Evolutionary conservation across 768 basidiomycete genomes (phyloP), one percentile per base, ranked within the genome.

Genomic region (Podaxis mareebaensis): DNA sequence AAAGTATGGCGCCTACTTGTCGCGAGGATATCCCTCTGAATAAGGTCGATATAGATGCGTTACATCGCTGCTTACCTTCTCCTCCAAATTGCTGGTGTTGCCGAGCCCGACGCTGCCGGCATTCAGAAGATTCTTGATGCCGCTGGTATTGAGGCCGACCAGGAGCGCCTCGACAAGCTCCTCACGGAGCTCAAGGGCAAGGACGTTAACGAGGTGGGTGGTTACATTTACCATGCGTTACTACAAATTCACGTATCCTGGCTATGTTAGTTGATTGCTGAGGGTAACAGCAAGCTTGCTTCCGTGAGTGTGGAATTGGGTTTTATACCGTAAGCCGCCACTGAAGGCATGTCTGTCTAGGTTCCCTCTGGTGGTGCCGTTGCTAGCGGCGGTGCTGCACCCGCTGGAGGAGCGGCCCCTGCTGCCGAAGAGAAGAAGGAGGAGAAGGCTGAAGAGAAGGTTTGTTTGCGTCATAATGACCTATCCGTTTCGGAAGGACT

Each of bases 21-120:
- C 39, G 39, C 26, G 15, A 5, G 24, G 20, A 12, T 24, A 20
- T 11, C 39, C 12, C 4, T 4, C 28, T 56, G 15, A 61, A 4
- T 49, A 10, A 33, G 17, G 42, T 40, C 44, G 11, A 17, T 17
- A 33, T 68, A 92, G 90, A 95, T 95, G 93, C 92, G 92, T 79
- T 81, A 95, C 75, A 81, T 98, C 77, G 96, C 95, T 80, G 93
- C 95, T 68, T 99, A 97, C 84, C 88, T 99, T 65, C 94, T 99
- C 76, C 95, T 98, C 80, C 91, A 92, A 77, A 85, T 88, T 74
- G 97, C 95, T 69, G 97, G 97, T 61, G 98, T 98, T 73, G 79
- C 88, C 71, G 86, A 84, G 66, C 96, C 97, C 67, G 88, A 90
- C 65, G 92, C 92, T 60, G 84, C 72, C 52, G 96, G 98, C 75